Evolutionary conservation across 345 rosid species (phyloP).

Genomic region (Pistacia integerrima): DNA sequence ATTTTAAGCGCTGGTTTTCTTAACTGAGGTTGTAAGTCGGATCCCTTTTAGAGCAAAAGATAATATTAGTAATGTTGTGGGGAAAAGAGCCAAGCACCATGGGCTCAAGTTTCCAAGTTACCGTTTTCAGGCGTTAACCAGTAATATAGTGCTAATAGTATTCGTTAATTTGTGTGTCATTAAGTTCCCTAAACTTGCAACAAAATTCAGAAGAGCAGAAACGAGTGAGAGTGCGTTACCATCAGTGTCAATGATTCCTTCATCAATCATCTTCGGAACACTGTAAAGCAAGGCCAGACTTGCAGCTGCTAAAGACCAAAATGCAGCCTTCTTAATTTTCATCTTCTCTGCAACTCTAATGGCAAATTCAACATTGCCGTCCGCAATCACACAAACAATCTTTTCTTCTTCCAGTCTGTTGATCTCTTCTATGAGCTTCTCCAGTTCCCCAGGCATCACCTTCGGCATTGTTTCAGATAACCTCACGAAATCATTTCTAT

Average conservation of each 20-base stretch:
- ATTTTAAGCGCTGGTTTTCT: too few relatives aligned
- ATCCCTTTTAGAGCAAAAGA: too few relatives aligned
- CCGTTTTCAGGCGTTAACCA: too few relatives aligned
- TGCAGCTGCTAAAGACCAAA: neutral
- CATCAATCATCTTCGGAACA: neutral
- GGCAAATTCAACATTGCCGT: slow-evolving; percentile 7
- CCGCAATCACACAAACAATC: neutral
- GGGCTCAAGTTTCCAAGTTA: too few relatives aligned
- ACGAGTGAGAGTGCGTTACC: neutral
- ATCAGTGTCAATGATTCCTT: slow-evolving; percentile 10
- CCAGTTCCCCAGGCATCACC: neutral
- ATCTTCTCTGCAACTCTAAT: neutral
- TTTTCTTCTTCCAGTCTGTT: neutral
- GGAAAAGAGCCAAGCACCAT: too few relatives aligned
- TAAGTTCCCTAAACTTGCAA: neutral
- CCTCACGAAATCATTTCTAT: too few relatives aligned
- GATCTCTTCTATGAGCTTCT: neutral
- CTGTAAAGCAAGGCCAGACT: neutral
- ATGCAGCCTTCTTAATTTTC: neutral
- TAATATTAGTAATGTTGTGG: too few relatives aligned
- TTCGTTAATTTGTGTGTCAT: too few relatives aligned
- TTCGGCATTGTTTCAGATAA: neutral
- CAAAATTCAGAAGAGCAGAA: too few relatives aligned
- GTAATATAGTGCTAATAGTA: too few relatives aligned
- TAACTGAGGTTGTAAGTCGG: too few relatives aligned